A percentile compares a stretch with the other conserved stretches of the same genome.
phyloP scores from a whole-genome alignment of 495 filamentous ascomycete species.

The Letharia lupina region DNA sequence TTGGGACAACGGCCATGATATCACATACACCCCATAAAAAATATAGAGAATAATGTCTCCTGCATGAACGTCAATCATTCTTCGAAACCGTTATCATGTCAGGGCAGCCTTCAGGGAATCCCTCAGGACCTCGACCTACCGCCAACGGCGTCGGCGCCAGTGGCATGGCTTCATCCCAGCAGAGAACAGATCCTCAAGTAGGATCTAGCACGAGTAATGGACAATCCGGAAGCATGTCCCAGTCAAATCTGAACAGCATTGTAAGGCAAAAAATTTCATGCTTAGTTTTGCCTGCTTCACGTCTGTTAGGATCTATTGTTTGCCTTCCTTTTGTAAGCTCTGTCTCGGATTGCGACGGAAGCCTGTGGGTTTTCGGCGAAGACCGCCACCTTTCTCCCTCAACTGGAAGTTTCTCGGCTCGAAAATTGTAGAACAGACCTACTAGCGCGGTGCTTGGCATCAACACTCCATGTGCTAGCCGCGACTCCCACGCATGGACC shows the following conservation, averaged over 20 bases:
- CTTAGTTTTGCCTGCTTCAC: constrained; percentile 12
- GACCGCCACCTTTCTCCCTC: not conserved
- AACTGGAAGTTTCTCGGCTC: not conserved
- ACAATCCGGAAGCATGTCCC: constrained; percentile 49
- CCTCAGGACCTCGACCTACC: constrained; percentile 41
- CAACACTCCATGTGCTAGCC: not conserved
- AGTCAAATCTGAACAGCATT: constrained; percentile 92
- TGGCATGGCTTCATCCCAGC: constrained; percentile 48
- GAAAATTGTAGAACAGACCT: not conserved
- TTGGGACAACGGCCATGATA: not conserved
- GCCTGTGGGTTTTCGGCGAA: not conserved
- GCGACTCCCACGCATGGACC: not conserved
- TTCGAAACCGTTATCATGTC: constrained; percentile 20
- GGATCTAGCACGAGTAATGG: constrained; percentile 15
- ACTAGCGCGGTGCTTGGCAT: not conserved
- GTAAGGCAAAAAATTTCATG: constrained; percentile 46
- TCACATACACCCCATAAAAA: not conserved
- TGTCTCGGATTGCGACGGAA: not conserved
- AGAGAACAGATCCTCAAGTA: constrained; percentile 24
- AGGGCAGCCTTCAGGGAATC: constrained; percentile 24
- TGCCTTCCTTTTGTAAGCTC: not conserved
- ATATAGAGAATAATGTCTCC: not conserved
- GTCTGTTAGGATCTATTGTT: not conserved
- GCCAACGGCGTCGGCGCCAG: constrained; percentile 45
- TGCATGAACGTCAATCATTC: not conserved